phyloP scores from a whole-genome alignment of 805 yeast species.

The Ogataea salicorniae region DNA sequence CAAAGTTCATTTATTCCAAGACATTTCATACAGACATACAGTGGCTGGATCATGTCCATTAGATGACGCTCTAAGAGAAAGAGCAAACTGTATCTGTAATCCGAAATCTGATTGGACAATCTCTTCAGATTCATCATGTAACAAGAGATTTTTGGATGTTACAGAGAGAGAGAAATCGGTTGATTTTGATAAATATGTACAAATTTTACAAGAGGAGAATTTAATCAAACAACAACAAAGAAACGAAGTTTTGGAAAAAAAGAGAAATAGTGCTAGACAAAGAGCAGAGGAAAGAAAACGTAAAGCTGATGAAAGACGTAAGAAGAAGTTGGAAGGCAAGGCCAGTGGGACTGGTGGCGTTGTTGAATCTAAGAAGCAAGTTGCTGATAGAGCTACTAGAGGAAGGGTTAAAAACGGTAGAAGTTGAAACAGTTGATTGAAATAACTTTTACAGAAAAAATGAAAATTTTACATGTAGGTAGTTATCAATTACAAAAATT shows the following conservation, averaged over 20 bases:
- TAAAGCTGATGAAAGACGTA: slow-evolving; percentile 20
- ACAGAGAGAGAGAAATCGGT: slow-evolving; percentile 15
- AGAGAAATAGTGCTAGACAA: slow-evolving; percentile 13
- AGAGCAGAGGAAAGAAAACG: slow-evolving; percentile 19
- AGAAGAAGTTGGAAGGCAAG: slow-evolving; percentile 13
- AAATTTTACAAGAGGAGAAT: slow-evolving; percentile 8
- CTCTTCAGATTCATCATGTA: slow-evolving; percentile 29
- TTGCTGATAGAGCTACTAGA: background rate
- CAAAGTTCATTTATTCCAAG: slow-evolving; percentile 70
- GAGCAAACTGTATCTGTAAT: slow-evolving; percentile 67
- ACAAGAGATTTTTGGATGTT: slow-evolving; percentile 21
- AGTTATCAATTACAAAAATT: background rate
- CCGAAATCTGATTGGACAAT: slow-evolving; percentile 68
- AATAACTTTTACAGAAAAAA: too few relatives aligned
- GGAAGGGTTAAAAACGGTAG: background rate
- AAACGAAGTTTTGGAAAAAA: slow-evolving; percentile 8
- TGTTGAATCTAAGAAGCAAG: background rate
- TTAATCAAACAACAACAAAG: slow-evolving; percentile 7
- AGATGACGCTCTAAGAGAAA: slow-evolving; percentile 47
- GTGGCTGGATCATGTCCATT: slow-evolving; percentile 80
- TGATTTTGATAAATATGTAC: slow-evolving; percentile 21
- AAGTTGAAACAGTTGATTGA: too few relatives aligned
- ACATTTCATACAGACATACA: slow-evolving; percentile 75
- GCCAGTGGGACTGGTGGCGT: background rate
- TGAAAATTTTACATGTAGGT: background rate